These are phyloP conservation scores for Globisporangium irregulare DNA, from an alignment of 352 stramenopile species.

Conservation along the genomic window DNA sequence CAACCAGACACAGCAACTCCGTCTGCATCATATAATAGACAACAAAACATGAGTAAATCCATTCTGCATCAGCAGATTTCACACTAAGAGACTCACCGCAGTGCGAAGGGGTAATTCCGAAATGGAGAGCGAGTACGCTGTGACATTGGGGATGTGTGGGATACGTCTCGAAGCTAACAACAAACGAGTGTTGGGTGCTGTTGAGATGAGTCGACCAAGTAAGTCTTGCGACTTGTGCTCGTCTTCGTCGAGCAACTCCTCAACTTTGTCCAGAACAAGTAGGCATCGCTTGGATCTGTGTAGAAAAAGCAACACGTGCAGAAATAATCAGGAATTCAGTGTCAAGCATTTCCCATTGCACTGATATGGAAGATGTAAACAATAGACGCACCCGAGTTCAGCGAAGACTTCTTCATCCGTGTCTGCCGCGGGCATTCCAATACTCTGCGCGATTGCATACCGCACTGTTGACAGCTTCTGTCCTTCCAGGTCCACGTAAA, in stretches of 20 bases:
- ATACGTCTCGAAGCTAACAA: conserved; percentile 69
- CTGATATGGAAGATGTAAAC: not conserved
- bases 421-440: conserved; percentile 67
- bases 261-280: conserved; percentile 77
- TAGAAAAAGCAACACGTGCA: conserved; percentile 1
- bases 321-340: not conserved
- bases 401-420: conserved; percentile 79
- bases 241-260: conserved; percentile 76
- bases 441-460: conserved; percentile 79
- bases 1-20: conserved; percentile 64
- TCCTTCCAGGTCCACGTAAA: conserved; percentile 82
- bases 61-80: not conserved
- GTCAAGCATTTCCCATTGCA: not conserved
- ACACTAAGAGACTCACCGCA: conserved; percentile 33
- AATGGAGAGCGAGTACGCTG: conserved; percentile 72
- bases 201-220: conserved; percentile 65
- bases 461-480: conserved; percentile 76
- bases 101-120: conserved; percentile 66
- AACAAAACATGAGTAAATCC: not conserved
- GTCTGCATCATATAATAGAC: conserved; percentile 33
- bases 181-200: conserved; percentile 63
- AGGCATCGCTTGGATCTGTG: conserved; percentile 60
- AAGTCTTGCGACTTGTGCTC: conserved; percentile 69
- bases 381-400: conserved; percentile 42
- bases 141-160: conserved; percentile 76